These are phyloP conservation scores for Neltuma alba DNA, from an alignment of 306 rosid genomes.

Conservation along the genomic window DNA sequence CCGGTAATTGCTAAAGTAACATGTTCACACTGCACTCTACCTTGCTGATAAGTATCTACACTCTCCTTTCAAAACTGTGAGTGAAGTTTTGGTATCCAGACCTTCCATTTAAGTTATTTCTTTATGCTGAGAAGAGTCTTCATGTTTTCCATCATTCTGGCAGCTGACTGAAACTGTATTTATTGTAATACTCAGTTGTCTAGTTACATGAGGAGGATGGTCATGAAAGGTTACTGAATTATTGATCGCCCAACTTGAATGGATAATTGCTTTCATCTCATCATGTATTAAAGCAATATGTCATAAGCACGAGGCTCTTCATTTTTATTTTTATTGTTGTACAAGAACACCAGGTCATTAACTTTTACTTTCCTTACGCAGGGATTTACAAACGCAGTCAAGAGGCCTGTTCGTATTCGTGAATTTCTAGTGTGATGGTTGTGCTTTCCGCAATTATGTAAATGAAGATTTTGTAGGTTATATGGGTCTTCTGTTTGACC, in stretches of 20 bases:
- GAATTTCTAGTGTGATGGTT: constrained; percentile 62
- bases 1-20: constrained; percentile 16
- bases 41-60: neutral
- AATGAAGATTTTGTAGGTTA: neutral
- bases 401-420: constrained; percentile 84
- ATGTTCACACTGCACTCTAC: neutral
- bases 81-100: neutral
- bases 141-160: neutral
- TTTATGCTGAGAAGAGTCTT: neutral
- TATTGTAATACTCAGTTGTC: neutral
- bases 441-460: constrained; percentile 9
- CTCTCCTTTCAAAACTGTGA: neutral
- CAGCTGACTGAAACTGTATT: neutral
- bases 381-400: constrained; percentile 95
- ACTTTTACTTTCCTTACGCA: constrained; percentile 37
- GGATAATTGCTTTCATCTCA: neutral
- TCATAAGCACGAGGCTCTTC: neutral
- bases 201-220: neutral
- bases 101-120: neutral
- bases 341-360: constrained; percentile 14
- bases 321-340: neutral
- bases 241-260: neutral
- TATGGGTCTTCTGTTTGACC: neutral
- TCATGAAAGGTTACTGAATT: constrained; percentile 8
- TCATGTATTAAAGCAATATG: constrained; percentile 7